Conservation (phyloP, 176 grass and related monocot species). For the Oryza brachyantha region DNA sequence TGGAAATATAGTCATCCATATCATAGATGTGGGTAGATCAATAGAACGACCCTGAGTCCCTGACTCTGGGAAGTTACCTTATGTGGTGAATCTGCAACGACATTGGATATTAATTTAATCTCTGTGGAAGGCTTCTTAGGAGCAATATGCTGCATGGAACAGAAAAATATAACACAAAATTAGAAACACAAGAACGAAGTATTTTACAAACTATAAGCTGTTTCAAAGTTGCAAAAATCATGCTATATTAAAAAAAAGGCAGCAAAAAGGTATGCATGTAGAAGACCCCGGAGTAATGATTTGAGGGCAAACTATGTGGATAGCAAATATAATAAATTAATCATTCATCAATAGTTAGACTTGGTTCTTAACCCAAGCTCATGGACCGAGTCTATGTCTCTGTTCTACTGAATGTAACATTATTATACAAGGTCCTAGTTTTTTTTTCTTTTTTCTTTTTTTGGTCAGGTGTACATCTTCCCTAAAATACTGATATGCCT, state of each 20-base stretch:
- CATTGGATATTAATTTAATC: conserved; percentile 52
- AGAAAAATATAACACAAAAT: conserved; percentile 32
- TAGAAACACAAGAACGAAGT: conserved; percentile 3
- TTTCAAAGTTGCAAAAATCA: conserved; percentile 15
- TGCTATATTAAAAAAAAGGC: not conserved
- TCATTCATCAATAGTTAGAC: not conserved
- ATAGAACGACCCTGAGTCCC: conserved; percentile 19
- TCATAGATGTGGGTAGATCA: conserved; percentile 15
- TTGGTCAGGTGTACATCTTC: not conserved
- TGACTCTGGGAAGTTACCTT: conserved; percentile 61
- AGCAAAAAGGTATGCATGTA: not conserved
- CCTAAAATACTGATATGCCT: not conserved
- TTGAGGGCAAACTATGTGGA: not conserved
- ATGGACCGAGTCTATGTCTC: not conserved
- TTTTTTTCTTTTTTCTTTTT: not conserved
- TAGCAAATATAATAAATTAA: not conserved
- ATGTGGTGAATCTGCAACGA: conserved; percentile 80
- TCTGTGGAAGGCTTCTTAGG: conserved; percentile 63
- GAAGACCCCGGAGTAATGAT: not conserved
- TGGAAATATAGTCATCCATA: not conserved
- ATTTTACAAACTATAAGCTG: not conserved
- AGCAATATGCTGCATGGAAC: conserved; percentile 58
- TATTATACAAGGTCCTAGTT: not conserved
- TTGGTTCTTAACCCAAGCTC: not conserved
- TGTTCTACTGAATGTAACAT: not conserved